phyloP scores from a whole-genome alignment of 2,329 filamentous ascomycete genomes.

The Ceratocystis destructans region DNA sequence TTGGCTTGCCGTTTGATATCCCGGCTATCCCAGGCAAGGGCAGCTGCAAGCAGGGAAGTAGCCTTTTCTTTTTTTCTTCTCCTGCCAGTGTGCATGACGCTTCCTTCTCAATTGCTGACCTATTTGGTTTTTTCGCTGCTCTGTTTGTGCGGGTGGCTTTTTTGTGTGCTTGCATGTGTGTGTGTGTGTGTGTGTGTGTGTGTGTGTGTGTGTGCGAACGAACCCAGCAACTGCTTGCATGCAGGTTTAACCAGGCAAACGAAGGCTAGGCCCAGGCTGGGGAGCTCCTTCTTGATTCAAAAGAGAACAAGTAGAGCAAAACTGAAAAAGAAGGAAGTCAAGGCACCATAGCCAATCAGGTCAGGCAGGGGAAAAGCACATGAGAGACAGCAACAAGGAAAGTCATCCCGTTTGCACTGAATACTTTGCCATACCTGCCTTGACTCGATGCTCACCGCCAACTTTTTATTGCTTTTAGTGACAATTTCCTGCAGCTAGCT shows the following conservation, averaged over 20 bases:
- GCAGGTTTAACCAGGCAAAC: not conserved
- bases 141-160: not conserved
- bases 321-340: not conserved
- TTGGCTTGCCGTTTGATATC: conserved; percentile 1
- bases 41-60: not conserved
- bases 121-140: not conserved
- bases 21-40: not conserved
- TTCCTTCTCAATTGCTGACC: not conserved
- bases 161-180: not conserved
- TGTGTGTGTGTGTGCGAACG: not conserved
- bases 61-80: not conserved
- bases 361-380: not conserved
- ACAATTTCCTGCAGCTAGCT: not conserved
- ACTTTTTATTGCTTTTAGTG: not conserved
- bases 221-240: not conserved
- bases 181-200: conserved; percentile 3
- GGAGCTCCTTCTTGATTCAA: not conserved
- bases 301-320: conserved; percentile 1
- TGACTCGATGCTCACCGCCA: conserved; percentile 1
- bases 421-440: not conserved
- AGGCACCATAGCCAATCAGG: not conserved
- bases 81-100: not conserved
- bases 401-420: not conserved
- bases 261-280: not conserved
- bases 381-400: not conserved